Base-by-base conservation (phyloP, 306 rosid genomes). In the Sphenostylis stenocarpa region DNA sequence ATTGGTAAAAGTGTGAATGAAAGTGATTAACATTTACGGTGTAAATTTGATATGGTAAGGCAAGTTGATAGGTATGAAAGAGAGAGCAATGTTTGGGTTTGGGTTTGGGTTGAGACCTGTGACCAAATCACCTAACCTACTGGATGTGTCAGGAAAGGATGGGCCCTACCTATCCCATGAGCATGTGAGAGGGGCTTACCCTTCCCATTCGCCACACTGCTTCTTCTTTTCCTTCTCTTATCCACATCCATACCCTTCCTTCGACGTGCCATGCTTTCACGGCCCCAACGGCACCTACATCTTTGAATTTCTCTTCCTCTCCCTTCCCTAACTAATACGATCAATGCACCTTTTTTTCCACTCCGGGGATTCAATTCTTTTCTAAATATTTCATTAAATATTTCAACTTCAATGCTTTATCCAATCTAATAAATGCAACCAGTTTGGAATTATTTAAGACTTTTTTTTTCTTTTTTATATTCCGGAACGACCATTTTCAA, bases 221-320 rank as follows among this genome's bases (percentile, higher is more conserved):
- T 9, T 36, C 2, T 17, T 6, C 51, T 14, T 3, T 45, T 23
- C 56, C 17, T 47, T 67, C 47, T 57, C 80, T 47, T 81, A 80
- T 80, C 79, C 80, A 51, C 0, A 11, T 5, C 24, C 47, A 13
- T 4, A 8, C 44, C 1, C 13, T 3, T 43, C 24, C 23, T 67
- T 2, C 26, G 1, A 16, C 71, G 75, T 48, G 76, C 36, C 79
- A 39, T 56, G 29, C 36, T 58, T 58, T 58, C 75, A 49, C 55
- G 13, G 48, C 29, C 43, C 69, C 39, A 41, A 60, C 75, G 58
- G 39, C 64, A 66, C 85, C 85, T 70, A 73, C 83, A 16, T 41
- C 45, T 78, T 85, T 85, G 84, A 81, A 70, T 71, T 76, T 72
- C 55, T 13, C 1, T 57, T 15, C 29, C 68, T 67, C 71, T 71